Conservation (phyloP, 2,329 filamentous ascomycete genomes). For the Aspergillus neotritici region DNA sequence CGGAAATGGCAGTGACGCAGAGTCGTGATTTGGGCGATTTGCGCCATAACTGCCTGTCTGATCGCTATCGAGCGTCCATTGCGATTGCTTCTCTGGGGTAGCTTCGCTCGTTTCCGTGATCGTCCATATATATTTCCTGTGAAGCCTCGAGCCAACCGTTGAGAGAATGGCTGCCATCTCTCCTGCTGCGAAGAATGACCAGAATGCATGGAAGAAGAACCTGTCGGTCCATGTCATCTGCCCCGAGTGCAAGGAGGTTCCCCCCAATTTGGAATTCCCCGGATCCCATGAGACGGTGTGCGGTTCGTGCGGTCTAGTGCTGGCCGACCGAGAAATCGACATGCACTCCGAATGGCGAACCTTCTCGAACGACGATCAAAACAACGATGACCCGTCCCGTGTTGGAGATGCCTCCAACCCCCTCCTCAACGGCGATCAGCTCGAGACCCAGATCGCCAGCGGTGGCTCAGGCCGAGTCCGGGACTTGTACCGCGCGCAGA, state of each 20-base stretch:
- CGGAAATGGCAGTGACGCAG: slow-evolving; percentile 26
- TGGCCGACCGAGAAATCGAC: slow-evolving; percentile 87
- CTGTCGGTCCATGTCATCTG: slow-evolving; percentile 81
- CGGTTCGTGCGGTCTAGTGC: slow-evolving; percentile 81
- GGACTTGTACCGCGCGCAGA: slow-evolving; percentile 77
- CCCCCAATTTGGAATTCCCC: slow-evolving; percentile 90
- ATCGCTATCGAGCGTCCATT: too few species aligned
- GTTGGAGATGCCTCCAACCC: slow-evolving; percentile 91
- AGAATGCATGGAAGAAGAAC: slow-evolving; percentile 66
- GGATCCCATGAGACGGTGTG: slow-evolving; percentile 92
- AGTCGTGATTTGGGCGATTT: slow-evolving; percentile 20
- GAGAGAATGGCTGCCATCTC: slow-evolving; percentile 34
- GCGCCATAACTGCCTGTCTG: slow-evolving; percentile 19
- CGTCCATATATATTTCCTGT: slow-evolving; percentile 44
- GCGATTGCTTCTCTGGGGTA: too few species aligned
- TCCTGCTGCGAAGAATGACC: slow-evolving; percentile 36
- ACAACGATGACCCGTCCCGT: slow-evolving; percentile 94
- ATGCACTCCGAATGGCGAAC: slow-evolving; percentile 97
- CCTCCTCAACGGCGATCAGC: slow-evolving; percentile 81
- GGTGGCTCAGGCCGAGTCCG: slow-evolving; percentile 66
- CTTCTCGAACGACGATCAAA: slow-evolving; percentile 96
- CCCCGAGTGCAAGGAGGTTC: slow-evolving; percentile 82
- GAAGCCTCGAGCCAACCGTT: slow-evolving; percentile 25
- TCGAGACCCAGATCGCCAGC: slow-evolving; percentile 82
- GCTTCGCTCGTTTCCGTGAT: slow-evolving; percentile 54